These are phyloP conservation scores for Brassica carinata DNA, from an alignment of 345 rosid species.

Conservation along the genomic window DNA sequence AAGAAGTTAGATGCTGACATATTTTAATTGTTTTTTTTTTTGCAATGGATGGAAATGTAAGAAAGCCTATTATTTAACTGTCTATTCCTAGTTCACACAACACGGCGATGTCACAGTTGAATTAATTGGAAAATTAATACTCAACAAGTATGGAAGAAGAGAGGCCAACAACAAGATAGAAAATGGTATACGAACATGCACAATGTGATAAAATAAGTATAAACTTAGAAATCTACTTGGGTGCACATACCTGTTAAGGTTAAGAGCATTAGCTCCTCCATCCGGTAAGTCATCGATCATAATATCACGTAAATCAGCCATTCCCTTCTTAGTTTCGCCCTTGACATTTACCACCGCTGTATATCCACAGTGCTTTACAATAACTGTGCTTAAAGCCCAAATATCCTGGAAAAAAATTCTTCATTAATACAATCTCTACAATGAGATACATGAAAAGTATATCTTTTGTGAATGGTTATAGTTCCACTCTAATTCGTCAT, in stretches of 20 bases:
- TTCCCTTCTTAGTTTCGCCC: conserved; percentile 53
- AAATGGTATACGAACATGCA: neutral
- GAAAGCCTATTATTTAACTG: conserved; percentile 10
- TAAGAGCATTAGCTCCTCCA: conserved; percentile 90
- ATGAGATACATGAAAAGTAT: neutral
- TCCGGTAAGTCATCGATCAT: conserved; percentile 84
- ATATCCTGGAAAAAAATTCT: conserved; percentile 59
- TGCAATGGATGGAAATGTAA: neutral
- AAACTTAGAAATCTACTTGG: neutral
- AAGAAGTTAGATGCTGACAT: conserved; percentile 18
- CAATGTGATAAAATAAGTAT: neutral
- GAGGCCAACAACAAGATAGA: conserved; percentile 20
- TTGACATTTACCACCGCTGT: conserved; percentile 70
- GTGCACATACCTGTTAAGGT: conserved; percentile 68
- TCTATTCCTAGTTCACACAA: conserved; percentile 7
- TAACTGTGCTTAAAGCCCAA: conserved; percentile 70
- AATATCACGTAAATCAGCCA: conserved; percentile 53
- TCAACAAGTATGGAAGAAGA: neutral
- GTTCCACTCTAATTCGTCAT: neutral
- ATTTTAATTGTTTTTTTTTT: conserved; percentile 12
- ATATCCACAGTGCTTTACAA: conserved; percentile 81
- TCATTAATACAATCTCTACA: conserved; percentile 10
- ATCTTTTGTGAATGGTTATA: neutral
- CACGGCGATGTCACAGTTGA: neutral
- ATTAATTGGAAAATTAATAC: neutral